Base-by-base conservation (phyloP, 192 early-diverging fungal genomes). In the Coemansia sp. region DNA sequence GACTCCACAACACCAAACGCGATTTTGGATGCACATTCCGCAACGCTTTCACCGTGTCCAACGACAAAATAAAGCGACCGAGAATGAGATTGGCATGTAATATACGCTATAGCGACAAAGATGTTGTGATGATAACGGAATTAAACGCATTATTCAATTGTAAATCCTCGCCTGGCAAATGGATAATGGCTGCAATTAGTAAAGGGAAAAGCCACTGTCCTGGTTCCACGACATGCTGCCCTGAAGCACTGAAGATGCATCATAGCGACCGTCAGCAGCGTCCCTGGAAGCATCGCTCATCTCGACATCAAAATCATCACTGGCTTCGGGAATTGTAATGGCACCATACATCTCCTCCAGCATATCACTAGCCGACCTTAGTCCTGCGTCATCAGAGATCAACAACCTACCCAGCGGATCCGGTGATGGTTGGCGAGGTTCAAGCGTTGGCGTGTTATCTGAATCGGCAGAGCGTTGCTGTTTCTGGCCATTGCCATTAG, bases 291-390 rank as follows among this genome's bases (percentile, higher is more conserved):
- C 29, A 4, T 17, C 23, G 33, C 34, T 13, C 33, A 15, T 17
- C 32, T 57, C 34, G 4, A 15, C 32, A 17, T 57, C 55, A 33
- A 36, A n/a, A 11, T 8, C 14, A 17, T 49, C 34, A 5, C 11
- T 56, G 15, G 20, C 34, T 34, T 32, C 60, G 3, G 61, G 40
- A 42, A 52, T 60, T 8, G 56, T 7, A 17, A 65, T 64, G 3
- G 56, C 7, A 10, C 69, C 62, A 42, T 49, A 70, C 62, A 70
- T 59, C 3, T 8, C 9, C 11, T 70, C 69, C 69, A 70, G 63
- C 17, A 70, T 64, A 1, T 38, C 23, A 22, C 17, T 38, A 4
- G 62, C 41, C 4, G 46, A 41, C 23, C 40, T 11, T 50, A 70
- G 48, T 43, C 48, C 62, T 3, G 56, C 22, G 14, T 50, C 62